These are phyloP conservation scores for Sporothrix protearum DNA, from an alignment of 2,329 filamentous ascomycete genomes.

Conservation along the genomic window DNA sequence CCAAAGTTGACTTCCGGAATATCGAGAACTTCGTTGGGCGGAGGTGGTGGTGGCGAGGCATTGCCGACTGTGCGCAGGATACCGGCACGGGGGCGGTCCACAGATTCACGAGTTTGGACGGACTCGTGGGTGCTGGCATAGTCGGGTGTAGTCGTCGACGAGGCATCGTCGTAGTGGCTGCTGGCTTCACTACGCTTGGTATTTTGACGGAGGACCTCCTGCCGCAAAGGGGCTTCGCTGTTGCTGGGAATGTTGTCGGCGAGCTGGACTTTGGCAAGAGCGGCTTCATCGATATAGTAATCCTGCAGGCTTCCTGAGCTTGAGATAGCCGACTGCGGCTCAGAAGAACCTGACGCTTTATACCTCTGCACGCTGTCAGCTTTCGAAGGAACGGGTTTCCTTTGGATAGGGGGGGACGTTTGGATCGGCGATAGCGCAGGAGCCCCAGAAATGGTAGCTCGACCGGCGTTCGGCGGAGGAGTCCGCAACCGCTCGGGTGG, in stretches of 20 bases:
- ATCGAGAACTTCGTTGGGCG: constrained; percentile 41
- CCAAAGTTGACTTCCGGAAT: constrained; percentile 83
- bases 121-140: constrained; percentile 69
- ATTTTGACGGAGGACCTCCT: constrained; percentile 37
- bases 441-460: constrained; percentile 1
- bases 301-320: constrained; percentile 26
- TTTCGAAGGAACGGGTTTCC: constrained; percentile 35
- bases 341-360: constrained; percentile 23
- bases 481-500: constrained; percentile 21
- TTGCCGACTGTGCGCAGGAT: constrained; percentile 74
- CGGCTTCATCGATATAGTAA: constrained; percentile 28
- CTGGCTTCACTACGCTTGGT: constrained; percentile 41
- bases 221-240: not conserved
- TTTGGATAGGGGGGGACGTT: constrained; percentile 32
- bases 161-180: constrained; percentile 59
- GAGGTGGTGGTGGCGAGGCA: constrained; percentile 19
- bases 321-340: constrained; percentile 29
- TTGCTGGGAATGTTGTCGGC: not conserved
- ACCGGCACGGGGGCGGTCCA: constrained; percentile 70
- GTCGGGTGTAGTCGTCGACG: constrained; percentile 66
- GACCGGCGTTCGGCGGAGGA: constrained; percentile 20
- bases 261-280: constrained; percentile 26
- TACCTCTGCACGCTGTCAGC: constrained; percentile 31
- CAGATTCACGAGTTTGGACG: constrained; percentile 47
- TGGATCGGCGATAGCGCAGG: constrained; percentile 24